Base-by-base conservation (phyloP, 306 rosid genomes). In the Potentilla sterilis region DNA sequence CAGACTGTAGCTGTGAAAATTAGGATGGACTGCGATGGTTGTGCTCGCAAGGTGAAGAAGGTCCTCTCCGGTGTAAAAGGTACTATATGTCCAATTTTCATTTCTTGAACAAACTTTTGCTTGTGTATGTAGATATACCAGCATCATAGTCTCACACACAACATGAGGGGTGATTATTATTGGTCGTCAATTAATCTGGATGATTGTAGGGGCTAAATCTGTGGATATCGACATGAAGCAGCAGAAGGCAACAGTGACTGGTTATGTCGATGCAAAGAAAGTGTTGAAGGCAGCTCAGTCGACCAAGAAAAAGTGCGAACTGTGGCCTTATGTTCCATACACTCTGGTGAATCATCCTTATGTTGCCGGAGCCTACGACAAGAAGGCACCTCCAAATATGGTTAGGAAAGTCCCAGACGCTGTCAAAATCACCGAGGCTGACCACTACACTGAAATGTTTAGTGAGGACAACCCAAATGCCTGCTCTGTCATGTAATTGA, bases 341-440 rank as follows among this genome's bases (percentile, higher is more conserved):
- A 78, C 79, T 24, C 73, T 86, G 85, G 96, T 89, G 81, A 90
- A 97, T 40, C 71, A 92, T 64, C 98, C 98, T 3, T 95, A 95
- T 43, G 73, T 92, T 9, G 79, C 98, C 47, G 91, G 77, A 35
- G 95, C 97, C 0, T 95, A 95, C 40, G 98, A 95, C 77, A 95
- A 95, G 91, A 95, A 95, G 67, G 98, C 98, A 0, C 98, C 98
- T 24, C 93, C 98, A 2, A 95, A 95, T 67, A 95, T 95, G 98
- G 98, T 95, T 10, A 85, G 98, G 32, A 70, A 62, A 19, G 87
- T 90, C 16, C 86, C 91, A 38, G 81, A 88, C 81, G 75, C 97
- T 18, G 86, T 83, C 81, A 82, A 76, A 34, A 43, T 89, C 28
- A 54, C 81, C 1, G 96, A 90, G 80, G 80, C 88, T 61, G 87